These are phyloP conservation scores for Phyllosticta citriasiana DNA, from an alignment of 2,329 filamentous ascomycete species.

Conservation along the genomic window DNA sequence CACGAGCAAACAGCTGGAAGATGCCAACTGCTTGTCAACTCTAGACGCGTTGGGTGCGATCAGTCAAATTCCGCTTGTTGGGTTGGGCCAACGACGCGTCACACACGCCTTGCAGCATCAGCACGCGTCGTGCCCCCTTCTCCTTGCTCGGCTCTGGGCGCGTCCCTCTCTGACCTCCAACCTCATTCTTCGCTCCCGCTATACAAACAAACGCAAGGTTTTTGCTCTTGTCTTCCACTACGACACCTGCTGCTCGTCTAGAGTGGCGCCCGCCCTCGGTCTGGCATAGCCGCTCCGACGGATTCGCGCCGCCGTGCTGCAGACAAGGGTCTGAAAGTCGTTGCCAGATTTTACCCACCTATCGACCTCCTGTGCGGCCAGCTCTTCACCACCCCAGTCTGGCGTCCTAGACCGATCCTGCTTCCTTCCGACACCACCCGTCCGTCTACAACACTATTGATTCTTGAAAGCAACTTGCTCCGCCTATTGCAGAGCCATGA, in stretches of 20 bases:
- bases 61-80: slow-evolving; percentile 4
- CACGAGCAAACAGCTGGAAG: not conserved
- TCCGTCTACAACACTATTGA: not conserved
- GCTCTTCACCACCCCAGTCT: not conserved
- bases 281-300: not conserved
- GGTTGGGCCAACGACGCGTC: slow-evolving; percentile 6
- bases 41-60: not conserved
- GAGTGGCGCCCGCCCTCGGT: not conserved
- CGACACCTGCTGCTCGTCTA: not conserved
- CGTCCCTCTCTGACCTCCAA: not conserved
- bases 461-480: not conserved
- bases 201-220: not conserved
- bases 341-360: not conserved
- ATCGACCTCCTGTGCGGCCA: not conserved
- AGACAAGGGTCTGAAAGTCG: not conserved
- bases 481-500: not conserved
- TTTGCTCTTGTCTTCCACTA: not conserved
- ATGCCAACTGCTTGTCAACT: not conserved
- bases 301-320: not conserved
- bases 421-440: not conserved
- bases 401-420: not conserved
- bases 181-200: not conserved
- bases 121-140: slow-evolving; percentile 7
- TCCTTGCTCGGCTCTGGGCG: slow-evolving; percentile 5
- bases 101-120: slow-evolving; percentile 4